Base-by-base conservation (phyloP, 495 filamentous ascomycete genomes). In the Talaromyces adpressus region DNA sequence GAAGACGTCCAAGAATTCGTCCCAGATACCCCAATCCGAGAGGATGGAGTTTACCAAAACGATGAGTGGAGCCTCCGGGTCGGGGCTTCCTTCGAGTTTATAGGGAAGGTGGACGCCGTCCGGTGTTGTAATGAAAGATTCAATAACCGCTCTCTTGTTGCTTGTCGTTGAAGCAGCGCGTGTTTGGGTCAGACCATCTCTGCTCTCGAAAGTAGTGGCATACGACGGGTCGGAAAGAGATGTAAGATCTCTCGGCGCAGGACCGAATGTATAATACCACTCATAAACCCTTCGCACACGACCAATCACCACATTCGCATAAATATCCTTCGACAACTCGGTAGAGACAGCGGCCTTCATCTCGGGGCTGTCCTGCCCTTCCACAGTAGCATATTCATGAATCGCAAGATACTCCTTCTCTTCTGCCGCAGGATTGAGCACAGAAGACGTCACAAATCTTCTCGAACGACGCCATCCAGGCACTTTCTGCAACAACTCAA, bases 1-100 rank as follows among this genome's bases (percentile, higher is more conserved):
- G 75, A 89, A 84, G 0, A 75, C 68, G 20, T 78, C 74, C 12
- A 92, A 74, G 67, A 93, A 86, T 16, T 76, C 76, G 67, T 92
- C 87, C 91, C 91, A 94, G 79, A 94, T 92, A 74, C 80, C 79
- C 67, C 84, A 80, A 11, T 84, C 82, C 4, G 87, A 87, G 0
- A 94, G 83, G 59, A 94, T 87, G 5, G 86, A 89, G 78, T 93
- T 93, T 72, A 79, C 82, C 62, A 91, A 85, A 36, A 90, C 84
- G 30, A 94, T 81, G 0, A 87, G 81, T 0, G 89, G 90, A 1
- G 88, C 87, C 12, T 80, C 65, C 0, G 85, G 84, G 62, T 86
- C 80, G 9, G 83, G 73, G 70, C 82, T 86, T 34, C 91, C 90
- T 70, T 91, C 88, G n/a, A 94, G 78, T 9, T 87, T 81, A 72